These are phyloP conservation scores for Suillus clintonianus DNA, from an alignment of 768 basidiomycete genomes.

Conservation along the genomic window DNA sequence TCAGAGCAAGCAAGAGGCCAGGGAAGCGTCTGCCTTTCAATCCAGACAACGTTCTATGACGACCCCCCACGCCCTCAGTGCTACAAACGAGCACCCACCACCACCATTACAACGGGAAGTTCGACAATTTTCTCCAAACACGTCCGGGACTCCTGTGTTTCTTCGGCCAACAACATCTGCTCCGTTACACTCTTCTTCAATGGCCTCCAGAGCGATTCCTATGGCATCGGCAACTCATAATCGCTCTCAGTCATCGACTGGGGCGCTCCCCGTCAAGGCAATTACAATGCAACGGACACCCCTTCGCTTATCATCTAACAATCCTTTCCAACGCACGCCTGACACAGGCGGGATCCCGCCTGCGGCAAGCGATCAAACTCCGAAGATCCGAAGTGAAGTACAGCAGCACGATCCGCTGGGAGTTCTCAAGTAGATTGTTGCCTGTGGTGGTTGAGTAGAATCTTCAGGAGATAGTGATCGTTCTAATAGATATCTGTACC, in stretches of 20 bases:
- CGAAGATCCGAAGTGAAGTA: slow-evolving; percentile 15
- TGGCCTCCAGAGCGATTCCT: slow-evolving; percentile 9
- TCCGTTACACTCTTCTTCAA: slow-evolving; percentile 6
- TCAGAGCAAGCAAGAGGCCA: slow-evolving; percentile 25
- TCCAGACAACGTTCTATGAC: slow-evolving; percentile 48
- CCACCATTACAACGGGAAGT: slow-evolving; percentile 12
- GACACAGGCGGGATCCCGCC: slow-evolving; percentile 13
- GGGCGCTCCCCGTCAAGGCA: slow-evolving; percentile 9
- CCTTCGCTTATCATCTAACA: slow-evolving; percentile 26
- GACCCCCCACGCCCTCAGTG: slow-evolving; percentile 43
- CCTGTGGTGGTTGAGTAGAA: background rate
- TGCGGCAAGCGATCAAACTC: slow-evolving; percentile 3
- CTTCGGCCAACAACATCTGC: slow-evolving; percentile 21
- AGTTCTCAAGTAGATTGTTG: slow-evolving; percentile 22
- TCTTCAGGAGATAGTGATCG: background rate
- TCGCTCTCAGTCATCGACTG: slow-evolving; percentile 19
- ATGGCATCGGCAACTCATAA: slow-evolving; percentile 5
- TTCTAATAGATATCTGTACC: background rate
- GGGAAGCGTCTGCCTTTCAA: slow-evolving; percentile 18
- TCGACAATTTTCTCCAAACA: slow-evolving; percentile 16
- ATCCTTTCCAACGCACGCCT: slow-evolving; percentile 29
- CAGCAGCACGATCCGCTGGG: slow-evolving; percentile 33
- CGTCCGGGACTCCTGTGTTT: slow-evolving; percentile 14
- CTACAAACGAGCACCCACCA: slow-evolving; percentile 14
- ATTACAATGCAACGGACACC: slow-evolving; percentile 20